phyloP scores from a whole-genome alignment of 2,329 filamentous ascomycete species.

The Trichoderma sp. region DNA sequence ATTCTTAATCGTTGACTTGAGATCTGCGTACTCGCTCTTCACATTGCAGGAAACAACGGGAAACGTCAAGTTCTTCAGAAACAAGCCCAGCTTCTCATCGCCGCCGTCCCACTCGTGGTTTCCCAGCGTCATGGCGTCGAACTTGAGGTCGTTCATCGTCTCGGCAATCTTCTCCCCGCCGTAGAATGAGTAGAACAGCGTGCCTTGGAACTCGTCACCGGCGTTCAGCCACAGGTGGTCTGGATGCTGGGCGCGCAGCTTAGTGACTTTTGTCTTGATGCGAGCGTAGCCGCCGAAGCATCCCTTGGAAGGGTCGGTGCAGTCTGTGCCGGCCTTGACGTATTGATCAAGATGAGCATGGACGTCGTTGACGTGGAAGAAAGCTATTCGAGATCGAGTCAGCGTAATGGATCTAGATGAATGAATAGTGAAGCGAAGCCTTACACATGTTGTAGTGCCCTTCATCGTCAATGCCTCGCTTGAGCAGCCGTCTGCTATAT shows the following conservation, averaged over 20 bases:
- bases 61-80: slow-evolving; percentile 63
- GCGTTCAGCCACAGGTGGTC: slow-evolving; percentile 63
- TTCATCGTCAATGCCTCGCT: slow-evolving; percentile 48
- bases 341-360: slow-evolving; percentile 66
- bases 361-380: slow-evolving; percentile 69
- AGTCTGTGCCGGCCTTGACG: slow-evolving; percentile 60
- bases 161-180: slow-evolving; percentile 67
- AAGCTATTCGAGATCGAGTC: slow-evolving; percentile 38
- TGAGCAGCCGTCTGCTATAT: slow-evolving; percentile 47
- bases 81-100: slow-evolving; percentile 60
- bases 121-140: slow-evolving; percentile 66
- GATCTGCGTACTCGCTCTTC: slow-evolving; percentile 54
- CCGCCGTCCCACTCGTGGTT: slow-evolving; percentile 68
- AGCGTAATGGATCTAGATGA: background rate
- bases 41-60: slow-evolving; percentile 64
- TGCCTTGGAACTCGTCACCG: slow-evolving; percentile 69
- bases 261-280: slow-evolving; percentile 59
- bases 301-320: slow-evolving; percentile 52
- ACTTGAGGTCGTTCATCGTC: slow-evolving; percentile 62
- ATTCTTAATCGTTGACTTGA: slow-evolving; percentile 63
- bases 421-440: slow-evolving; percentile 13
- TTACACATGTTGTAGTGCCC: slow-evolving; percentile 55
- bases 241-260: slow-evolving; percentile 55
- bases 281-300: slow-evolving; percentile 65
- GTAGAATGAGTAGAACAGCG: slow-evolving; percentile 66